Conservation (phyloP, 2,329 filamentous ascomycete species). For the Trichoderma semiorbis region DNA sequence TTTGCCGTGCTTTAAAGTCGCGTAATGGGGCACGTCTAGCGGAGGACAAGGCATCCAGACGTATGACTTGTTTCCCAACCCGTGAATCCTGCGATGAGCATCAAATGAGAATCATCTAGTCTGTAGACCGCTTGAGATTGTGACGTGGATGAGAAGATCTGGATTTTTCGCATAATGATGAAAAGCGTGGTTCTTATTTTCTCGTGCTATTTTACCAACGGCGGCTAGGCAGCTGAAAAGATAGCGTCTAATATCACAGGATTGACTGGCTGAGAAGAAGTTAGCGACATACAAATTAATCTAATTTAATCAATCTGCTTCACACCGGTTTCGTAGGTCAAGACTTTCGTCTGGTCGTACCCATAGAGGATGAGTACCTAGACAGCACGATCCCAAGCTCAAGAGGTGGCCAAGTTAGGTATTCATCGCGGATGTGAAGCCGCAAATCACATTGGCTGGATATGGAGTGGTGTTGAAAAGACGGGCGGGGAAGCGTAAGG, state of each 20-base stretch:
- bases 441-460: not conserved
- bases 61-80: not conserved
- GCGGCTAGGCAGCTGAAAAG: not conserved
- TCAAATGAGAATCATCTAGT: not conserved
- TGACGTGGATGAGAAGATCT: not conserved
- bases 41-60: not conserved
- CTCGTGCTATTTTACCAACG: not conserved
- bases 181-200: not conserved
- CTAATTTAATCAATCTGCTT: not conserved
- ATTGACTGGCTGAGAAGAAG: too few species aligned
- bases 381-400: not conserved
- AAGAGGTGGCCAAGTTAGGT: not conserved
- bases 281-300: not conserved
- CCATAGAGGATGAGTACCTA: not conserved
- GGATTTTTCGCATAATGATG: not conserved
- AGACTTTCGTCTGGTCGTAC: not conserved
- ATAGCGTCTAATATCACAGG: not conserved
- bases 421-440: not conserved
- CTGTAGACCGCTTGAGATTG: not conserved
- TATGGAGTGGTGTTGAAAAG: not conserved
- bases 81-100: not conserved
- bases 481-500: constrained; percentile 4
- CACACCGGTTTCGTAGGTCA: not conserved
- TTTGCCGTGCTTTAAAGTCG: not conserved
- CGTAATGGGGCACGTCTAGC: not conserved